Evolutionary conservation across 2,329 filamentous ascomycete genomes (phyloP).

Genomic region (Anisogramma anomala): DNA sequence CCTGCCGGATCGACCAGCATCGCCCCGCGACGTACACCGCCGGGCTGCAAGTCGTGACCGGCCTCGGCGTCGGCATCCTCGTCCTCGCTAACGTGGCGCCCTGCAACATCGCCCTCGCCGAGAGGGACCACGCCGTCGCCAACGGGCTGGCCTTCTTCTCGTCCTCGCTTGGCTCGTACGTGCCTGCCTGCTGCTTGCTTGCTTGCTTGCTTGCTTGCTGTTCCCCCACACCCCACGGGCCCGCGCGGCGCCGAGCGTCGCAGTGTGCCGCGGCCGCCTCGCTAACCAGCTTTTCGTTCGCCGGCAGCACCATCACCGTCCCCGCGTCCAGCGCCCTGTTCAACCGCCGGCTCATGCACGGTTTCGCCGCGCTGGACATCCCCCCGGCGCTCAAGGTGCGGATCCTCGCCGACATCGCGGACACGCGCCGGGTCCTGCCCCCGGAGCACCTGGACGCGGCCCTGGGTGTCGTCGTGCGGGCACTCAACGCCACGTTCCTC

Average conservation of each 20-base stretch:
- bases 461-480: background rate
- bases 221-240: too few relatives aligned
- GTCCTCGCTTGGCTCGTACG: background rate
- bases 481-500: background rate
- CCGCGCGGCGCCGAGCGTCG: too few relatives aligned
- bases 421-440: background rate
- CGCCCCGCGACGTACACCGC: background rate
- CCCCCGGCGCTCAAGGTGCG: background rate
- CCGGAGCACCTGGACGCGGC: background rate
- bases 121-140: constrained; percentile 8
- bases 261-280: too few relatives aligned
- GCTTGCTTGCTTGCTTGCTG: too few relatives aligned
- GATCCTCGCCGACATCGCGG: background rate
- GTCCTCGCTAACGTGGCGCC: constrained; percentile 11
- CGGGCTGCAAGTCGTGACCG: constrained; percentile 3
- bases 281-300: background rate
- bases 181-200: too few relatives aligned
- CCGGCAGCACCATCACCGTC: background rate
- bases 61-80: constrained; percentile 6
- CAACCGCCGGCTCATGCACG: background rate
- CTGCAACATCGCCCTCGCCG: constrained; percentile 7
- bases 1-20: background rate
- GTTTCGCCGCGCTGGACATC: background rate
- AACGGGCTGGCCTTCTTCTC: constrained; percentile 10
- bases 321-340: background rate